Base-by-base conservation (phyloP, 257 asterid genomes). In the Eucommia ulmoides region DNA sequence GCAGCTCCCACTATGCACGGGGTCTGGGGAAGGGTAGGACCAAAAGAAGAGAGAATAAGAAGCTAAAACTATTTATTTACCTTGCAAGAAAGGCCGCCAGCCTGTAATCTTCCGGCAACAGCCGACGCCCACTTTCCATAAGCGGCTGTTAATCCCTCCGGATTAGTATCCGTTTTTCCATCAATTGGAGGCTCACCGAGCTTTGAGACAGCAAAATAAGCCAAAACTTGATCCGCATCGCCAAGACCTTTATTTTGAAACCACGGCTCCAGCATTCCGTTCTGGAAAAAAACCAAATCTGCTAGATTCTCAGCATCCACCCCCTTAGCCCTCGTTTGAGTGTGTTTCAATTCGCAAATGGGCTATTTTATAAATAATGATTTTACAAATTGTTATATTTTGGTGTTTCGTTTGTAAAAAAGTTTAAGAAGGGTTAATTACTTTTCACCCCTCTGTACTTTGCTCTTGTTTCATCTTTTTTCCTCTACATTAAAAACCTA, bases 241-340 rank as follows among this genome's bases (percentile, higher is more conserved):
- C 83, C 84, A 0, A 83, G 86, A 41, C 89, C 93, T 72, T 81
- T 86, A 62, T 82, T 83, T 52, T 75, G 53, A 54, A 86, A 86
- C 98, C 98, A 91, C 7, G 96, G 94, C 72, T 91, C 99, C 82
- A 91, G 71, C 99, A 91, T 86, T 64, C 99, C 99, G 41, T 91
- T 91, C 96, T 91, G 99, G 96, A 91, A 91, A 83, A 89, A 91
- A 55, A 91, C 95, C 89, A 91, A 79, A 66, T 86, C 96, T 91
- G 99, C 94, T 66, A 76, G 75, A 68, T 72, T 65, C 73, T 77
- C 72, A 82, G 76, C 67, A 66, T 77, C 56, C 72, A 74, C 69
- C 24, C n/a, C n/a, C n/a, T n/a, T n/a, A n/a, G n/a, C n/a, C n/a
- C n/a, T n/a, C n/a, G n/a, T n/a, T n/a, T n/a, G n/a, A n/a, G n/a